phyloP scores from a whole-genome alignment of 768 basidiomycete species.

The Sporobolomyces roseus region DNA sequence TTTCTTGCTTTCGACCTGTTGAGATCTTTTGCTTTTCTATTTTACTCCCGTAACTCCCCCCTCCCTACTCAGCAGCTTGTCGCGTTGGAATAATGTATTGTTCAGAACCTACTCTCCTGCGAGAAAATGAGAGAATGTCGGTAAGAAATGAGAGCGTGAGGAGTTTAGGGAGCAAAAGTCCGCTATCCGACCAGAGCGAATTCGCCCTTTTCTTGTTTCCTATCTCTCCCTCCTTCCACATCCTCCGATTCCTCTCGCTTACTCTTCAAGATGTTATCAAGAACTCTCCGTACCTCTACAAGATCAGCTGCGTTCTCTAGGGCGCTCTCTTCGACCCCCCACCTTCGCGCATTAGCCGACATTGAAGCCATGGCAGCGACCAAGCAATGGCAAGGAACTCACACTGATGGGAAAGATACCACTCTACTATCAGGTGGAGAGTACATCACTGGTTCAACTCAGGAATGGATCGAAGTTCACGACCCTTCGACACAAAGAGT shows the following conservation, averaged over 20 bases:
- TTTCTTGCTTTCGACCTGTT: too few relatives aligned
- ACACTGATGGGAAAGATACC: conserved; percentile 74
- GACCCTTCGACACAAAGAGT: conserved; percentile 95
- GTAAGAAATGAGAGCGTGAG: too few relatives aligned
- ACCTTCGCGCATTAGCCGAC: conserved; percentile 6
- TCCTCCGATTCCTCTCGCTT: background rate
- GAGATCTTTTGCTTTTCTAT: too few relatives aligned
- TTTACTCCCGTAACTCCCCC: too few relatives aligned
- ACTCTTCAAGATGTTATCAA: background rate
- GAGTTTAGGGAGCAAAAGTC: too few relatives aligned
- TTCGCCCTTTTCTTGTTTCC: background rate
- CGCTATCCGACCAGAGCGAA: too few relatives aligned
- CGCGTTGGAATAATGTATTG: too few relatives aligned
- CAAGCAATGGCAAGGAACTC: conserved; percentile 78
- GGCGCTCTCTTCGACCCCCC: background rate
- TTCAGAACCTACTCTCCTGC: too few relatives aligned
- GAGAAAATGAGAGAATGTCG: too few relatives aligned
- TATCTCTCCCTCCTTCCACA: background rate
- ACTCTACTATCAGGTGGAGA: conserved; percentile 89
- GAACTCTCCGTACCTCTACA: background rate
- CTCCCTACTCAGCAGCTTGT: too few relatives aligned
- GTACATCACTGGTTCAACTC: conserved; percentile 74
- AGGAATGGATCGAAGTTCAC: conserved; percentile 76
- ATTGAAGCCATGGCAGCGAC: conserved; percentile 10
- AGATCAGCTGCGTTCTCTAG: background rate